Percentiles rank a stretch among this genome's conserved stretches.
These are phyloP conservation scores for Fusarium clavum DNA, from an alignment of 2,329 filamentous ascomycete species.

Conservation along the genomic window DNA sequence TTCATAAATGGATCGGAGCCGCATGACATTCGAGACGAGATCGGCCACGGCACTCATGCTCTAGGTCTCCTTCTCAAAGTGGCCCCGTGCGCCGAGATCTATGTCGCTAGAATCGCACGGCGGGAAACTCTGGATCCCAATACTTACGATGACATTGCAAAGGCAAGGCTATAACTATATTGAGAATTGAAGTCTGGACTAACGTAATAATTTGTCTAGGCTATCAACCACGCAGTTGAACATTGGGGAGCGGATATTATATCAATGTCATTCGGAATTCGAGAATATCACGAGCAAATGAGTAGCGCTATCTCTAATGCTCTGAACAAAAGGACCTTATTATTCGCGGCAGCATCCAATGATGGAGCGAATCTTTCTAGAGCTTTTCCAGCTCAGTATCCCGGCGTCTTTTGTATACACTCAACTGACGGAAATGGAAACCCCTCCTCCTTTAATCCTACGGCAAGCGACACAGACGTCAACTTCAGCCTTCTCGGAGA, in stretches of 20 bases:
- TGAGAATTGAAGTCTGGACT: neutral
- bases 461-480: neutral
- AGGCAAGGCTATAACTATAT: neutral
- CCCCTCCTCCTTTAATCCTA: slow-evolving; percentile 20
- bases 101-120: neutral
- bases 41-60: slow-evolving; percentile 6
- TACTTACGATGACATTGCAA: neutral
- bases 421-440: slow-evolving; percentile 18
- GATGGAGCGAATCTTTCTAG: neutral
- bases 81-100: neutral
- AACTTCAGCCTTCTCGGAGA: slow-evolving; percentile 23
- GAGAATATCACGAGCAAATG: neutral
- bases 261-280: slow-evolving; percentile 23
- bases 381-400: slow-evolving; percentile 20
- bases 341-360: slow-evolving; percentile 31
- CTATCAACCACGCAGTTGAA: neutral
- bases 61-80: neutral
- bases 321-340: neutral
- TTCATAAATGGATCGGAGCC: neutral
- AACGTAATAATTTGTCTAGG: neutral
- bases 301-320: neutral
- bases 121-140: neutral
- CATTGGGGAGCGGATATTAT: neutral
- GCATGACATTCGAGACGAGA: neutral
- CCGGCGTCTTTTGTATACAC: slow-evolving; percentile 24